Evolutionary conservation across 1,139 yeast genomes (phyloP).

Genomic region (Candida smagusa): DNA sequence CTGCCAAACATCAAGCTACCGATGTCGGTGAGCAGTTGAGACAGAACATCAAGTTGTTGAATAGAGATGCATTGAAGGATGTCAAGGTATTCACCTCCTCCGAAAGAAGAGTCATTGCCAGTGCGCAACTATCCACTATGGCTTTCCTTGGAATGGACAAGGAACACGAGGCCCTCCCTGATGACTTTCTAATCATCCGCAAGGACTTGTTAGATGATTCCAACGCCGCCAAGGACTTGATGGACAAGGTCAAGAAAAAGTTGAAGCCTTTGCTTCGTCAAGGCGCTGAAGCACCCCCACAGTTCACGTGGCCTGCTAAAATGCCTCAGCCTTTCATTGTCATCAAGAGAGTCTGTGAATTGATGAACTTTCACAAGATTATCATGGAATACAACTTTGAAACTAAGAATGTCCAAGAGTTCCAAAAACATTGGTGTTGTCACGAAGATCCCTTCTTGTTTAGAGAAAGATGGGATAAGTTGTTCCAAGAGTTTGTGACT

Average conservation of each 20-base stretch:
- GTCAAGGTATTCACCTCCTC: slow-evolving; percentile 88
- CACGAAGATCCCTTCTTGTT: slow-evolving; percentile 90
- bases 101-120: slow-evolving; percentile 89
- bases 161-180: slow-evolving; percentile 57
- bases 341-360: slow-evolving; percentile 86
- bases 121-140: slow-evolving; percentile 85
- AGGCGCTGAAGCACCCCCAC: slow-evolving; percentile 98
- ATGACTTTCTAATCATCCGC: slow-evolving; percentile 75
- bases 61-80: slow-evolving; percentile 78
- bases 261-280: slow-evolving; percentile 89
- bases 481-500: slow-evolving; percentile 86
- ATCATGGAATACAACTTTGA: slow-evolving; percentile 82
- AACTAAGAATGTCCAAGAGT: slow-evolving; percentile 58
- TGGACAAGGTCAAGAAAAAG: slow-evolving; percentile 97
- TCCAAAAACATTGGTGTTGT: slow-evolving; percentile 92
- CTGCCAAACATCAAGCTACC: slow-evolving; percentile 90
- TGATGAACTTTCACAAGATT: slow-evolving; percentile 88
- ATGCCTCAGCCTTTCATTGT: slow-evolving; percentile 97
- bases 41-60: slow-evolving; percentile 83
- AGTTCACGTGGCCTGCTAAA: slow-evolving; percentile 97
- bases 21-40: slow-evolving; percentile 96
- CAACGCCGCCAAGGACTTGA: slow-evolving; percentile 95
- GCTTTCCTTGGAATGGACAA: slow-evolving; percentile 71
- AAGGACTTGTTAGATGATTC: slow-evolving; percentile 94
- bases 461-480: slow-evolving; percentile 95